Base-by-base conservation (phyloP, 495 filamentous ascomycete species). In the Cryomyces antarcticus region DNA sequence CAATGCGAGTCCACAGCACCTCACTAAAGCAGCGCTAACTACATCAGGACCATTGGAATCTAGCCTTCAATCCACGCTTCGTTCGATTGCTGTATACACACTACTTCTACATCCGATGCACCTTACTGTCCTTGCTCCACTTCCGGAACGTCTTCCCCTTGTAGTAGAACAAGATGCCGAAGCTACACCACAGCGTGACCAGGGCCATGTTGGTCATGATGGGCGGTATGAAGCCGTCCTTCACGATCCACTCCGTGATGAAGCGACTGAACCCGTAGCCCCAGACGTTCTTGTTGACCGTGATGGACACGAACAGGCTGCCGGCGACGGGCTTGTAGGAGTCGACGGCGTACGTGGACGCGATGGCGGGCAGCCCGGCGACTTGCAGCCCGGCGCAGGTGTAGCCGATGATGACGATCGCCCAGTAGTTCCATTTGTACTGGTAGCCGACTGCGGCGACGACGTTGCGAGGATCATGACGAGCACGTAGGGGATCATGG, bases 361-460 rank as follows among this genome's bases (percentile, higher is more conserved):
- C 54, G 45, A 70, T 71, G 13, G 72, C 65, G 2, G 72, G 68
- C 9, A 81, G 48, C 0, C 71, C 72, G 9, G 73, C 64, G 29
- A 72, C 68, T 51, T 74, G 67, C 30, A 78, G 61, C 5, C 72
- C 73, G 0, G 70, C 61, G 33, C 63, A 62, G 7, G 65, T 64
- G 51, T 72, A 67, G 1, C 74, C 69, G 47, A 73, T 59, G 30
- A 69, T 57, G 29, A 75, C 58, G 31, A 72, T 62, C n/a, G 61
- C 54, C 53, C 60, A 56, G 72, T n/a, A 24, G 30, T 11, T 11
- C 49, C 48, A 53, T 42, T 68, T 52, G 38, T 71, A 51, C 46
- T 75, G 46, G 41, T 76, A 78, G 2, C 73, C 72, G 47, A 77
- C 67, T 5, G 72, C 70, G 7, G 71, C 71, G 29, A 80, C 55